These are phyloP conservation scores for Myriosclerotinia scirpicola DNA, from an alignment of 2,329 filamentous ascomycete genomes.

Conservation along the genomic window DNA sequence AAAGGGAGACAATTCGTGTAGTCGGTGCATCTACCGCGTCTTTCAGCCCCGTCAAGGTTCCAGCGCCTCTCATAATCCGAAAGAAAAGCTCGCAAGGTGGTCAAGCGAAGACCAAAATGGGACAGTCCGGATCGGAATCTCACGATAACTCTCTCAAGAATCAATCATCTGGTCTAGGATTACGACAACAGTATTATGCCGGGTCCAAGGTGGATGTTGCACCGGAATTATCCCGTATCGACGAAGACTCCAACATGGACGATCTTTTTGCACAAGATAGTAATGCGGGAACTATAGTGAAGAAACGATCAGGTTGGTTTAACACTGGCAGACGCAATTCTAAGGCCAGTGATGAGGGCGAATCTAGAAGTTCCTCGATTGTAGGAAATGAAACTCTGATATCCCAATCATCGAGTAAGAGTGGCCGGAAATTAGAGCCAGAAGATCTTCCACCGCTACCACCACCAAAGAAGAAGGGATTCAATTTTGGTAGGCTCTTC, in stretches of 20 bases:
- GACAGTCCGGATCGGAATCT: neutral
- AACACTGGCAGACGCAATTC: constrained; percentile 34
- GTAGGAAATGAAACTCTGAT: constrained; percentile 22
- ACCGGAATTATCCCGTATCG: constrained; percentile 30
- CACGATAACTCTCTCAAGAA: constrained; percentile 12
- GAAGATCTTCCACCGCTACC: constrained; percentile 15
- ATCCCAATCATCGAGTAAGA: constrained; percentile 30
- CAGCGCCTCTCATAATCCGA: constrained; percentile 39
- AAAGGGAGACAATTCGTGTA: constrained; percentile 37
- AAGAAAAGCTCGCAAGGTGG: constrained; percentile 37
- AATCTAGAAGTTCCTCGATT: constrained; percentile 26
- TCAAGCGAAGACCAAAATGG: constrained; percentile 13
- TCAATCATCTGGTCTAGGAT: constrained; percentile 26
- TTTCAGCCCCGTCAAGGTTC: constrained; percentile 36
- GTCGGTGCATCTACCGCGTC: constrained; percentile 34
- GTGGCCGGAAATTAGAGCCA: constrained; percentile 19
- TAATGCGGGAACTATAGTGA: constrained; percentile 33
- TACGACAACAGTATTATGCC: constrained; percentile 33
- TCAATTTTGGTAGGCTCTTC: constrained; percentile 38
- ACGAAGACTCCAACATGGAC: constrained; percentile 28
- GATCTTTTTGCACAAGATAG: constrained; percentile 31
- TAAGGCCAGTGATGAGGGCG: constrained; percentile 31
- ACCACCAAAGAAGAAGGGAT: constrained; percentile 36
- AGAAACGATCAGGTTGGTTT: constrained; percentile 40
- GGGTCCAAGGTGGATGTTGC: constrained; percentile 20